Evolutionary conservation across 441 rosid genomes (phyloP), one percentile per base, ranked within the genome.

Genomic region (Erysimum cheiri): DNA sequence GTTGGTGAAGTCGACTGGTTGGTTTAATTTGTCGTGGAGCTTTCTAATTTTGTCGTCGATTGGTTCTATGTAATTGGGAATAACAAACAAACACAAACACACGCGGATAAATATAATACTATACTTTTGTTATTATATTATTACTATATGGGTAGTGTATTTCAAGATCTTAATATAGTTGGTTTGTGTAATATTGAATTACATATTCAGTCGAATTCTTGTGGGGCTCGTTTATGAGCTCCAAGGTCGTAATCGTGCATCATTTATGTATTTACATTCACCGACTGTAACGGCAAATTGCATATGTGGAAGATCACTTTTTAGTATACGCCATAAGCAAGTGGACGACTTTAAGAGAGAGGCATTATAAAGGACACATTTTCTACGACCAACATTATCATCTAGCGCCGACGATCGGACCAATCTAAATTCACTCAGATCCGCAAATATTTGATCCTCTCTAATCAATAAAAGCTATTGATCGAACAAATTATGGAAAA

Each of bases 1-100:
- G 57, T 33, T 48, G 57, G 44, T 48, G 68, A 63, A 26, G 33
- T 47, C 13, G 57, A 63, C 33, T 63, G 56, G 57, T 63, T 63
- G 43, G 8, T 63, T 19, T 63, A 47, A 33, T 47, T 19, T 32
- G 56, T 63, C 17, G 67, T 63, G 12, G 55, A 46, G 55, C 55
- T 46, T 47, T 11, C 56, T 47, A 24, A 32, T 63, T 62, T 47
- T 43, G 68, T 63, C 17, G 47, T 41, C 14, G 36, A 60, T 60
- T 41, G 65, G 37, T n/a, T 28, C 4, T n/a, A n/a, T n/a, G n/a
- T 32, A 46, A 7, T 17, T 19, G 17, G 39, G 31, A 33, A 32
- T 9, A 29, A 10, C 24, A 40, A 60, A 60, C 49, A 60, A 4
- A 60, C 19, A 61, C 10, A 44, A 31, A 60, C 31, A 14, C n/a